Base-by-base conservation (phyloP, 2,329 filamentous ascomycete species). In the Xylariaceae sp. region DNA sequence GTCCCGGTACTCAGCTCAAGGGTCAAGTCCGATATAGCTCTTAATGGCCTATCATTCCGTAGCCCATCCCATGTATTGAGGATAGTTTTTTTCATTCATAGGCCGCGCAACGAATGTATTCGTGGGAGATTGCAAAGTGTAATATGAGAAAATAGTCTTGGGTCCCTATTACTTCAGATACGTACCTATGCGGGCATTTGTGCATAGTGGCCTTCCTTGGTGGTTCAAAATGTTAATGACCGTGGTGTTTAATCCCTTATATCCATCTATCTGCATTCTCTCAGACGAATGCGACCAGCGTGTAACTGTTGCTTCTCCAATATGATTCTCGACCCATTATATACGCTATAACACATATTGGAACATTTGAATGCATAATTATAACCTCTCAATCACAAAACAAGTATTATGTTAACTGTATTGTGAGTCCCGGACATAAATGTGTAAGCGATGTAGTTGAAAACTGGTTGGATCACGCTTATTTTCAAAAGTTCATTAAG, bases 61-160 rank as follows among this genome's bases (percentile, higher is more conserved):
- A 18, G 51, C 6, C 46, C 45, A 20, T 16, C 20, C 32, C 46
- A 53, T n/a, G 14, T 19, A 2, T 37, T 57, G 3, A 21, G 23
- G 7, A 48, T 7, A 6, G 23, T 44, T 19, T 46, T 55, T 12
- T 23, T 52, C 7, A 18, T 40, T 9, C 41, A 46, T 45, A 68
- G 73, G 65, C 72, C 57, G 12, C n/a, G n/a, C n/a, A 71, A 66
- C 7, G 65, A 73, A 42, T 66, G 68, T 60, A 67, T 73, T n/a
- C n/a, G 32, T 69, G 72, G 41, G 55, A 66, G 20, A 44, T 73
- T 0, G 70, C 69, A 2, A 49, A 60, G 6, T 50, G 66, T 43
- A 56, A 74, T 44, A 53, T 62, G 1, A 66, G 66, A 2, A 65
- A 21, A 42, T 74, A 2, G 52, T 56, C 3, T 55, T 70, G 12